A percentile compares a stretch with the other conserved stretches of the same genome.
Evolutionary conservation across 495 filamentous ascomycete genomes (phyloP).

Genomic region (Bombardia bombarda): DNA sequence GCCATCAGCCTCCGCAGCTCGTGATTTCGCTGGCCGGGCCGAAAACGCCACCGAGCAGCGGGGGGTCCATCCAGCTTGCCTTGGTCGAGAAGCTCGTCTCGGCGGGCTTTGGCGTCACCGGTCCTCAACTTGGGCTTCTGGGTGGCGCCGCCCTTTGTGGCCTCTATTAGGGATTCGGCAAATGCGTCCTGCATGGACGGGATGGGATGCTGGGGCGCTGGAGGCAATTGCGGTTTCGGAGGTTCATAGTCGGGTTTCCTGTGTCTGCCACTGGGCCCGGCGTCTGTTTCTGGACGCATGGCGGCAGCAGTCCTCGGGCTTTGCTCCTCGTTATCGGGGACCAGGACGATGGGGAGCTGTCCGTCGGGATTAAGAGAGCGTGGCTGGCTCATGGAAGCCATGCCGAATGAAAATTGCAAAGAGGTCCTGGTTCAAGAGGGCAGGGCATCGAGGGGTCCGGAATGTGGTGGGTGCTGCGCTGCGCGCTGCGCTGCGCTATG

Average conservation of each 20-base stretch:
- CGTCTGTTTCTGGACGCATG: constrained; percentile 6
- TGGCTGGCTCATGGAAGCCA: constrained; percentile 12
- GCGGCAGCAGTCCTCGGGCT: neutral
- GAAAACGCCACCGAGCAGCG: constrained; percentile 65
- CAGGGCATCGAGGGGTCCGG: no score
- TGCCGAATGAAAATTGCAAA: constrained; percentile 5
- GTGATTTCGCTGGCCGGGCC: constrained; percentile 59
- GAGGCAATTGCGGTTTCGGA: constrained; percentile 9
- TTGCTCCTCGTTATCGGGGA: constrained; percentile 7
- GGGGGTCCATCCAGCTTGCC: constrained; percentile 51
- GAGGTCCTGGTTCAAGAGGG: no score
- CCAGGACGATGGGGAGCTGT: constrained; percentile 17
- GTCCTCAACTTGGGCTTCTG: constrained; percentile 45
- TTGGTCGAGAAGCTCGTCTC: constrained; percentile 60
- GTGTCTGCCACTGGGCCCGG: constrained; percentile 9
- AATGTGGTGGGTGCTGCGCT: no score
- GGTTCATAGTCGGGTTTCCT: constrained; percentile 1
- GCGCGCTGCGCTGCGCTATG: constrained; percentile 16
- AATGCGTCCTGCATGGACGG: constrained; percentile 83
- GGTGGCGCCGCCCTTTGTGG: constrained; percentile 38
- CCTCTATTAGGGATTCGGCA: constrained; percentile 81
- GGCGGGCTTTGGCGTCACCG: constrained; percentile 56
- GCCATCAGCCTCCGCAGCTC: constrained; percentile 84
- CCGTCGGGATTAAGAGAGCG: constrained; percentile 11
- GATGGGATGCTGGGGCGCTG: constrained; percentile 52